These are phyloP conservation scores for Dianthus caryophyllus DNA, from an alignment of 148 eudicot genomes.

Conservation along the genomic window DNA sequence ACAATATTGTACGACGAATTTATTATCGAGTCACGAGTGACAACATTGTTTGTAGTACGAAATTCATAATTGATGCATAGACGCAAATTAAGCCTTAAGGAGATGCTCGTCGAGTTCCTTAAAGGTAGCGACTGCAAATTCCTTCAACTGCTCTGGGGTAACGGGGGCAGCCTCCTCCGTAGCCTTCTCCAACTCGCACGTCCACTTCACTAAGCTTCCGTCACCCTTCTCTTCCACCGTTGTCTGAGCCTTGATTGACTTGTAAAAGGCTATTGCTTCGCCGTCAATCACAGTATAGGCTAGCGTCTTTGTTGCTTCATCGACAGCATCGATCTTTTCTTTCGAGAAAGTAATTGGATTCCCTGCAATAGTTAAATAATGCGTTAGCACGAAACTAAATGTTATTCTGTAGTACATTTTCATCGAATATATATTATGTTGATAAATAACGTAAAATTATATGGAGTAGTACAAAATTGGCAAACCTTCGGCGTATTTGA, in stretches of 20 bases:
- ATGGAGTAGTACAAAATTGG: not conserved
- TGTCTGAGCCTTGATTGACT: constrained; percentile 52
- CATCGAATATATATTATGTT: no score
- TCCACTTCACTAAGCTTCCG: constrained; percentile 70
- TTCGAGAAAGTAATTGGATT: constrained; percentile 38
- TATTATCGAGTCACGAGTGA: no score
- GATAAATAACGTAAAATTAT: not conserved
- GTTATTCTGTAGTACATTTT: no score
- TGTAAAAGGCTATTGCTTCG: constrained; percentile 54
- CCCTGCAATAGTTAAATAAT: no score
- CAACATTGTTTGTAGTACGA: no score
- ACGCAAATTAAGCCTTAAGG: constrained; percentile 28
- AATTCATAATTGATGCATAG: no score
- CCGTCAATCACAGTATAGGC: constrained; percentile 56
- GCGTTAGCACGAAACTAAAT: no score
- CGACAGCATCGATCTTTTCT: constrained; percentile 64
- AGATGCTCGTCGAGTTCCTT: constrained; percentile 67
- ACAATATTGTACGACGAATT: no score
- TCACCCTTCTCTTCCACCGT: constrained; percentile 50
- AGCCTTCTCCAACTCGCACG: constrained; percentile 64
- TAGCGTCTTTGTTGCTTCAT: constrained; percentile 55
- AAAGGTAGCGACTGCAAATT: constrained; percentile 23
- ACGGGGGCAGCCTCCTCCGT: constrained; percentile 61
- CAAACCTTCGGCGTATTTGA: constrained; percentile 58
- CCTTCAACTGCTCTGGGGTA: constrained; percentile 33